Conservation (phyloP, 257 asterid genomes). For the Lantana camara region DNA sequence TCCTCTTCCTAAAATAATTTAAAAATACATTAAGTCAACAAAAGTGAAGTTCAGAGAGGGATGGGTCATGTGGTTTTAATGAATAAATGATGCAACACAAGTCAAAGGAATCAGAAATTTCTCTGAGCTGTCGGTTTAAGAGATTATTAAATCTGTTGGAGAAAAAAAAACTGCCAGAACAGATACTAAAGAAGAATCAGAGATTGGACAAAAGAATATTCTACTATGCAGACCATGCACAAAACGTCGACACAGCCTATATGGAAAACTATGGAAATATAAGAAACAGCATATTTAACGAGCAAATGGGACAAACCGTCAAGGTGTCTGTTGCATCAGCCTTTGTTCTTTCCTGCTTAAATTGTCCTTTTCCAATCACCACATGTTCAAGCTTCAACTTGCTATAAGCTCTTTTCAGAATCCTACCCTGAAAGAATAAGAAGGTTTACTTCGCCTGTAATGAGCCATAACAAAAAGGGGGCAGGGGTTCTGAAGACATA, state of each 20-base stretch:
- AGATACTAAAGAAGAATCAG: conserved; percentile 6
- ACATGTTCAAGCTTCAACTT: conserved; percentile 97
- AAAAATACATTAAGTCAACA: not conserved
- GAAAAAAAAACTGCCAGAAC: not conserved
- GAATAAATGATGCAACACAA: not conserved
- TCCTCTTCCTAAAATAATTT: conserved; percentile 72
- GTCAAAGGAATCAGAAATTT: not conserved
- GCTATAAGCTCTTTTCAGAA: conserved; percentile 93
- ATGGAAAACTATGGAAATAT: conserved; percentile 1
- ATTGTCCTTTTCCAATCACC: conserved; percentile 95
- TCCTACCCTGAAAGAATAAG: conserved; percentile 63
- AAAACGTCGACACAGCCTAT: not conserved
- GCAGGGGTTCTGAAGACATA: not conserved
- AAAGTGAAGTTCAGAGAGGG: not conserved
- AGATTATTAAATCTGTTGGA: not conserved
- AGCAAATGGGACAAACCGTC: conserved; percentile 44
- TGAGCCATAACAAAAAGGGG: not conserved
- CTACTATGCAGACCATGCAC: not conserved
- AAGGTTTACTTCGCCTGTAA: not conserved
- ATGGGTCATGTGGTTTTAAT: not conserved
- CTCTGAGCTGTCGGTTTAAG: too few relatives aligned
- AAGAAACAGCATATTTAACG: not conserved
- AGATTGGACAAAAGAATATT: not conserved
- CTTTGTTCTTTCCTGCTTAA: conserved; percentile 78
- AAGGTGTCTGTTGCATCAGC: conserved; percentile 38